Conservation (phyloP, 2,329 filamentous ascomycete genomes). For the Leptographium radiaticola region DNA sequence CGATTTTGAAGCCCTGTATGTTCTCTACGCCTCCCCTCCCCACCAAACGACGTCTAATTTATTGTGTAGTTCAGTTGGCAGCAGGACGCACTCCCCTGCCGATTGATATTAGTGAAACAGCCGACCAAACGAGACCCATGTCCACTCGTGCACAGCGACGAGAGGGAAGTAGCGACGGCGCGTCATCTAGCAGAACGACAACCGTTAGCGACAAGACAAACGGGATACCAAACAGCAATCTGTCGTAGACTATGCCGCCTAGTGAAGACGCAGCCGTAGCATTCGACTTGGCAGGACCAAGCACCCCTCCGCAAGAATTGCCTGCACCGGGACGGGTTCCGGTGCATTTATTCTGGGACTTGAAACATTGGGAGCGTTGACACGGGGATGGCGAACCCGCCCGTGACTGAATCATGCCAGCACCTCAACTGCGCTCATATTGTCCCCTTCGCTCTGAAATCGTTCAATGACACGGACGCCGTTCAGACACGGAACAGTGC, state of each 20-base stretch:
- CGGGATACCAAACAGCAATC: no score
- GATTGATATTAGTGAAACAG: no score
- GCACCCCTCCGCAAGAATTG: neutral
- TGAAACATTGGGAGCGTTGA: neutral
- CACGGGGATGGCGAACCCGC: neutral
- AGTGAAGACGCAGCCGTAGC: neutral
- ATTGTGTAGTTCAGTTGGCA: neutral
- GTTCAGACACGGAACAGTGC: neutral
- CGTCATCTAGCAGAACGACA: no score
- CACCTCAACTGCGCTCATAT: constrained; percentile 4
- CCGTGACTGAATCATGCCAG: neutral
- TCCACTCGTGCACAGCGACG: no score
- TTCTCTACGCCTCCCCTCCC: neutral
- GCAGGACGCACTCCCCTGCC: neutral
- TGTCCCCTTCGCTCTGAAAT: neutral
- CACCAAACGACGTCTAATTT: neutral
- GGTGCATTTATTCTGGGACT: neutral
- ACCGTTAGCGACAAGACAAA: no score
- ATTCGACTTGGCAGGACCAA: neutral
- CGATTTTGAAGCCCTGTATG: constrained; percentile 5
- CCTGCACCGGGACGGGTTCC: constrained; percentile 1
- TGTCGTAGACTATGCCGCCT: neutral
- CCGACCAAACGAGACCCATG: no score
- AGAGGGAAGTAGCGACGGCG: no score
- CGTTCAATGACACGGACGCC: neutral